phyloP scores from a whole-genome alignment of 2,329 filamentous ascomycete species.

The Cytospora chrysosperma region DNA sequence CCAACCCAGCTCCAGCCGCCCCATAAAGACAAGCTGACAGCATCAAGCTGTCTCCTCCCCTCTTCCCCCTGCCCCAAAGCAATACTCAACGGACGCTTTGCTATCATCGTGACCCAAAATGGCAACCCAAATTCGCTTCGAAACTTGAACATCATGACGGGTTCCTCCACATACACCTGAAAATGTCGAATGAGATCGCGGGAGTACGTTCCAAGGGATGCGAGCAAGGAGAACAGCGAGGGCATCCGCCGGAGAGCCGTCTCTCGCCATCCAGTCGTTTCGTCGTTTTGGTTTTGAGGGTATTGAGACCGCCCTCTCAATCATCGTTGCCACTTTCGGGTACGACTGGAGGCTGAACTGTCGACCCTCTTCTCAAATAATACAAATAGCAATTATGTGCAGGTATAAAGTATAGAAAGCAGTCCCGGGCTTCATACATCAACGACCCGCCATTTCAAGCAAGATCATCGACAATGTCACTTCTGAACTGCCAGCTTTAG shows the following conservation, averaged over 20 bases:
- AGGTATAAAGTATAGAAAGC: conserved; percentile 17
- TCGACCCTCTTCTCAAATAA: conserved; percentile 18
- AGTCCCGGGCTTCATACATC: conserved; percentile 11
- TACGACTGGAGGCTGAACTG: background rate
- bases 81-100: background rate
- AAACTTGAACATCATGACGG: conserved; percentile 2
- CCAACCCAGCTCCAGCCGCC: conserved; percentile 5
- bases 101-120: conserved; percentile 4
- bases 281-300: background rate
- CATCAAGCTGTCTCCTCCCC: conserved; percentile 1
- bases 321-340: background rate
- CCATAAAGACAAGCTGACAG: background rate
- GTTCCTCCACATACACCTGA: conserved; percentile 5
- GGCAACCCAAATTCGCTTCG: conserved; percentile 2
- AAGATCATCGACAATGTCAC: conserved; percentile 8
- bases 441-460: background rate
- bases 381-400: conserved; percentile 26
- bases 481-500: conserved; percentile 2
- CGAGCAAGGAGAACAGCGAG: background rate
- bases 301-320: background rate
- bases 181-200: background rate
- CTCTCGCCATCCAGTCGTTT: background rate
- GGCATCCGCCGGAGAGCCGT: background rate
- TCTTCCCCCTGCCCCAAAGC: too few relatives aligned
- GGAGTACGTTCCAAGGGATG: background rate